Evolutionary conservation across 2,329 filamentous ascomycete genomes (phyloP), one percentile per base, ranked within the genome.

Genomic region (Penicillium corylophilum): DNA sequence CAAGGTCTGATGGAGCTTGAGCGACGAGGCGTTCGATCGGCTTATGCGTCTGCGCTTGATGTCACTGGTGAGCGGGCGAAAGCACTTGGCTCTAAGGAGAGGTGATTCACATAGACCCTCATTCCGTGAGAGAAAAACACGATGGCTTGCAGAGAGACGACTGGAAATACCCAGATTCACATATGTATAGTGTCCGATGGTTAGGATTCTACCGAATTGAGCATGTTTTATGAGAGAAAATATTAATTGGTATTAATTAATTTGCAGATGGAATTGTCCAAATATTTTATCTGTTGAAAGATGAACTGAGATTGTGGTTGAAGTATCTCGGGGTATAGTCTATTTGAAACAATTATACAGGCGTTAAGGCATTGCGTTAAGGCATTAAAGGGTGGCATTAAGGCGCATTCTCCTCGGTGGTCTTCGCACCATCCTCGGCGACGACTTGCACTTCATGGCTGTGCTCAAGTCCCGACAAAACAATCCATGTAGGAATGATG

Each of bases 361-460:
- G 35, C 39, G 23, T n/a, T 41, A 24, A 41, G 20, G 39, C 23
- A 41, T 41, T 39, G 10, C 10, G 7, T 36, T n/a, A 36, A 36
- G 33, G 15, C 33, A 22, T 22, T 18, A 36, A 35, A 36, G 7
- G 7, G 26, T 13, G 33, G 16, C 15, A n/a, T 18, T 23, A 41
- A 16, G 39, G 23, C 22, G 39, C 20, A 41, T 23, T 23, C 4
- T 41, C 39, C 13, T 41, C 39, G 13, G 23, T 26, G 39, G 39
- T 26, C 9, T 41, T 41, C 4, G 39, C 23, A 10, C 20, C n/a
- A 20, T 61, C 55, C 31, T 61, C 60, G 13, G 22, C 59, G 39
- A 53, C 56, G 48, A 63, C 53, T 40, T 55, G 50, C 29, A 63
- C 59, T 49, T 63, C 60, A 39, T 63, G 60, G 39, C 56, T 61